phyloP scores from a whole-genome alignment of 2,329 filamentous ascomycete species.

The Colletotrichum sansevieriae region DNA sequence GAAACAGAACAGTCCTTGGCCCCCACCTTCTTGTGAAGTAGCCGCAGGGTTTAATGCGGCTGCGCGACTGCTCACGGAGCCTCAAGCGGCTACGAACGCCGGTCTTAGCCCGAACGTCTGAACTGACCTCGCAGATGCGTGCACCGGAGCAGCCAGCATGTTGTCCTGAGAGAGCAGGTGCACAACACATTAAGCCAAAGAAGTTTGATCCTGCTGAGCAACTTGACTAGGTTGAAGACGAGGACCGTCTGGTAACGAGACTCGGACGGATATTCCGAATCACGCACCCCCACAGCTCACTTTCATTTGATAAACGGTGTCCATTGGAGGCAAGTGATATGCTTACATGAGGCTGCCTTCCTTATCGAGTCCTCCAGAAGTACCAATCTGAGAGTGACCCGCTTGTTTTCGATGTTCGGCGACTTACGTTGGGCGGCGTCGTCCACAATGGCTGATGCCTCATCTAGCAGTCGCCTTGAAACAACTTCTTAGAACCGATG shows the following conservation, averaged over 20 bases:
- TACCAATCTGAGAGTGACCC: neutral
- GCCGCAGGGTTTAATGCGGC: slow-evolving; percentile 28
- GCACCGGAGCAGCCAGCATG: slow-evolving; percentile 16
- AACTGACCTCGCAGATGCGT: slow-evolving; percentile 24
- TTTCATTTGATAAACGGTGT: slow-evolving; percentile 11
- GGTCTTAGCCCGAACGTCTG: slow-evolving; percentile 34
- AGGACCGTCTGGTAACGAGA: slow-evolving; percentile 7
- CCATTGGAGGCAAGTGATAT: neutral
- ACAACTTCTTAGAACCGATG: slow-evolving; percentile 19
- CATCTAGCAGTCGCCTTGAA: neutral
- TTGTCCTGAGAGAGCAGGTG: slow-evolving; percentile 37
- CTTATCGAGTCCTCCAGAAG: neutral
- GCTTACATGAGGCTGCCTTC: neutral
- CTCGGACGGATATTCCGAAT: slow-evolving; percentile 15
- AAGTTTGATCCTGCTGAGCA: slow-evolving; percentile 3
- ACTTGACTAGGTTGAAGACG: neutral
- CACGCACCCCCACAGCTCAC: neutral
- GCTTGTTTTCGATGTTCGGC: neutral
- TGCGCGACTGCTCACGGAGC: slow-evolving; percentile 6
- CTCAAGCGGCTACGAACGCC: slow-evolving; percentile 32
- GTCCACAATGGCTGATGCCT: neutral
- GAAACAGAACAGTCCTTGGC: neutral
- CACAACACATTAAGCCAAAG: slow-evolving; percentile 18
- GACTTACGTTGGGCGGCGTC: neutral
- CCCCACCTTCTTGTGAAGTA: slow-evolving; percentile 21